A percentile compares a stretch with the other conserved stretches of the same genome.
Conservation (phyloP, 208 protist genomes). For the Strigomonas galati region DNA sequence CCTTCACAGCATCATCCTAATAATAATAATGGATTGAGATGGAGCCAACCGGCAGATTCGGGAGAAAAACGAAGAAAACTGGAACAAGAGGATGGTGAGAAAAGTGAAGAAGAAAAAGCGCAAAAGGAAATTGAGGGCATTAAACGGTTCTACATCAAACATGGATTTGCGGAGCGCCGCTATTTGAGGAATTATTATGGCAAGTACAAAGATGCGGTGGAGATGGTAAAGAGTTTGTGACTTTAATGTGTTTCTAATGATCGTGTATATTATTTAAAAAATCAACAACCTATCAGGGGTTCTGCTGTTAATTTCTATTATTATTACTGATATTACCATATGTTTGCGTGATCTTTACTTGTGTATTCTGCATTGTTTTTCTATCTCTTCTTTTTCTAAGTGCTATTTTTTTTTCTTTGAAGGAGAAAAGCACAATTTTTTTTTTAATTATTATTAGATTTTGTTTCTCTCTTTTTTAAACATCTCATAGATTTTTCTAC, state of each 20-base stretch:
- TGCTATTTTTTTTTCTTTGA: conserved; percentile 17
- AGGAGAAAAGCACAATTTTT: no score
- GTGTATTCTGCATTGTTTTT: neutral
- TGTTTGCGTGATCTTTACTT: neutral
- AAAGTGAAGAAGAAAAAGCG: no score
- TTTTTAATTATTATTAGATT: no score
- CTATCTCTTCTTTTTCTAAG: conserved; percentile 16
- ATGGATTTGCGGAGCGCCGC: conserved; percentile 48
- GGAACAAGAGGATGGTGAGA: no score
- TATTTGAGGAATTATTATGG: conserved; percentile 59
- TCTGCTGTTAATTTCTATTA: neutral
- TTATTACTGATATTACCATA: neutral
- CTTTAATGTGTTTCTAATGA: neutral
- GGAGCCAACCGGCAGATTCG: neutral
- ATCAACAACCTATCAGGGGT: neutral
- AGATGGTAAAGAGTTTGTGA: conserved; percentile 41
- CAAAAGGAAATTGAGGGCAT: conserved; percentile 29
- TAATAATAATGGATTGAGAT: neutral
- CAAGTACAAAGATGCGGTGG: conserved; percentile 46
- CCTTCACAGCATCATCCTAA: neutral
- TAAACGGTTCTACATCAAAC: conserved; percentile 36
- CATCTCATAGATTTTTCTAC: no score
- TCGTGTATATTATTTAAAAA: neutral
- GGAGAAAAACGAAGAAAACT: no score
- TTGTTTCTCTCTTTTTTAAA: no score